phyloP scores from a whole-genome alignment of 306 rosid species.

The Cucumis cinereus region DNA sequence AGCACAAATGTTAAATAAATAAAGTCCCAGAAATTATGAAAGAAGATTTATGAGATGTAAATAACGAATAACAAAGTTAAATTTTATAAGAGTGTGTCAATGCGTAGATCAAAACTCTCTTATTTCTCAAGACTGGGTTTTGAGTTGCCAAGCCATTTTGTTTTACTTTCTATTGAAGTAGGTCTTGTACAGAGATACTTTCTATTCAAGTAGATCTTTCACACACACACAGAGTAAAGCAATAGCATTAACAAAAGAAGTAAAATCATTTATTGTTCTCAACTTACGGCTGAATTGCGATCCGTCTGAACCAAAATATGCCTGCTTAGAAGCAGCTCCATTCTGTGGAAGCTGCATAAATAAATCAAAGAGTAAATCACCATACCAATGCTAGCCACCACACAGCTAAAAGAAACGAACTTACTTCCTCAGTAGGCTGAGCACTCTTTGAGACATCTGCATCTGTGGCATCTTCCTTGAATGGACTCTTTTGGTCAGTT shows the following conservation, averaged over 20 bases:
- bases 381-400: slow-evolving; percentile 6
- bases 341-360: slow-evolving; percentile 58
- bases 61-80: background rate
- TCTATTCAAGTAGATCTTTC: no score
- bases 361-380: slow-evolving; percentile 7
- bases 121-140: background rate
- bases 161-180: background rate
- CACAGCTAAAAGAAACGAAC: slow-evolving; percentile 18
- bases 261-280: background rate
- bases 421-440: slow-evolving; percentile 35
- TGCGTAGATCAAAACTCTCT: background rate
- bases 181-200: background rate
- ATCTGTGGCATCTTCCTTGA: slow-evolving; percentile 48
- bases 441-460: slow-evolving; percentile 29
- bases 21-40: background rate
- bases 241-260: background rate
- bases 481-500: slow-evolving; percentile 47
- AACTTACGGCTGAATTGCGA: slow-evolving; percentile 48
- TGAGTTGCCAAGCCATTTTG: background rate
- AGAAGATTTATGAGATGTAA: background rate
- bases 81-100: background rate
- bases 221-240: no score
- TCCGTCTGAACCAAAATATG: slow-evolving; percentile 27
- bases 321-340: slow-evolving; percentile 59
- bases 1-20: background rate